phyloP scores from a whole-genome alignment of 139 green algal genomes.

The Trebouxia sp. region DNA sequence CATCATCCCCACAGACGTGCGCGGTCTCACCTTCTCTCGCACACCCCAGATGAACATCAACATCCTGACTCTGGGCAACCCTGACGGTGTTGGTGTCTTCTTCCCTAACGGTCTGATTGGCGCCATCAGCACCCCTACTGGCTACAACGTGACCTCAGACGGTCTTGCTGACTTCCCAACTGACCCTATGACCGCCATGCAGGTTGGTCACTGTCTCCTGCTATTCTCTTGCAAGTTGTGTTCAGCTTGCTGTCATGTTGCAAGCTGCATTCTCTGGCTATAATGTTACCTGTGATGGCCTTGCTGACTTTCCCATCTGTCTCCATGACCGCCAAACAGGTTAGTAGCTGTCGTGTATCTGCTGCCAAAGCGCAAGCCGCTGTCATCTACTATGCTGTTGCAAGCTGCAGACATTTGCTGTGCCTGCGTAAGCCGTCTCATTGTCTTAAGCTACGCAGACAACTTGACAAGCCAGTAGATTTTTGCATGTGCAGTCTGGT shows the following conservation, averaged over 20 bases:
- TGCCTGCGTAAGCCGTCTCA: no score
- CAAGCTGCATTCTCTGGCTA: not conserved
- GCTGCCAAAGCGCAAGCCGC: no score
- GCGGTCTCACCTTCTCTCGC: constrained; percentile 44
- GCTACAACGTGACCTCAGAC: constrained; percentile 3
- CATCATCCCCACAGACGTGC: constrained; percentile 40
- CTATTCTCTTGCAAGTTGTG: not conserved
- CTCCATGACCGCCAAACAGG: not conserved
- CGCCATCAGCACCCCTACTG: constrained; percentile 38
- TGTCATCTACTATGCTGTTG: no score
- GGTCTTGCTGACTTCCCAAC: constrained; percentile 24
- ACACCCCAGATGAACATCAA: constrained; percentile 46
- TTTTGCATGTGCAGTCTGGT: not conserved
- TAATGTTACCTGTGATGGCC: not conserved
- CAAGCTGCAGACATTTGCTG: no score
- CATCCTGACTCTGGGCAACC: constrained; percentile 44
- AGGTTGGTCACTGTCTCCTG: not conserved
- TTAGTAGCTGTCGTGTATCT: no score
- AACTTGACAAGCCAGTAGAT: no score
- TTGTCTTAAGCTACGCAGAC: no score
- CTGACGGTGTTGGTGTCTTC: constrained; percentile 44
- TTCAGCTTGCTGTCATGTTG: not conserved
- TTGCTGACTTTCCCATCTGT: not conserved
- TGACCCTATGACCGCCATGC: not conserved
- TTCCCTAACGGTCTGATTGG: constrained; percentile 47